These are phyloP conservation scores for Naganishia albida DNA, from an alignment of 1,284 basidiomycete species.

Conservation along the genomic window DNA sequence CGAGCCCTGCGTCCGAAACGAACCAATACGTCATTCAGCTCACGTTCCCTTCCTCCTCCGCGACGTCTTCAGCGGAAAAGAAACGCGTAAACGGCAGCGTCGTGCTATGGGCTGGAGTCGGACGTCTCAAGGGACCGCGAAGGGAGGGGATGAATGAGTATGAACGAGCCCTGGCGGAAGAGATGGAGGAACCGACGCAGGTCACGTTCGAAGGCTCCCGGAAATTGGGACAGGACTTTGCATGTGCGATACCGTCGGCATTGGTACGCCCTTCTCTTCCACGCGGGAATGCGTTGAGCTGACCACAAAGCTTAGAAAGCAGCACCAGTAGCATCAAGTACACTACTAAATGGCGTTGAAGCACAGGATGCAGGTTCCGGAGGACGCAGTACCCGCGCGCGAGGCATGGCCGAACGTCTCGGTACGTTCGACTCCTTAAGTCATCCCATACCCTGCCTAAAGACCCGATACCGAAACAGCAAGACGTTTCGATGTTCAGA, in stretches of 20 bases:
- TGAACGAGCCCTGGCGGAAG: slow-evolving; percentile 9
- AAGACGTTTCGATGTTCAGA: slow-evolving; percentile 11
- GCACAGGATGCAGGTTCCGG: not conserved
- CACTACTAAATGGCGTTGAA: slow-evolving; percentile 10
- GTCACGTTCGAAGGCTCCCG: slow-evolving; percentile 1
- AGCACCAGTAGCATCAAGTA: slow-evolving; percentile 7
- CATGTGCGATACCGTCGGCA: slow-evolving; percentile 15
- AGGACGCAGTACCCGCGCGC: not conserved
- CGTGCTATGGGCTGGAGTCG: slow-evolving; percentile 22
- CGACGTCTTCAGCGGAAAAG: not conserved
- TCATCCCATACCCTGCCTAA: not conserved
- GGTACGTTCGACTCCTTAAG: not conserved
- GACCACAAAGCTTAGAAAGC: not conserved
- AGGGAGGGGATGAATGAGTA: slow-evolving; percentile 4
- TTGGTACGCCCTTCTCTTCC: not conserved
- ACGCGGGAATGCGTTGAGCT: not conserved
- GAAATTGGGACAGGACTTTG: slow-evolving; percentile 11
- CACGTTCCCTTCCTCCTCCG: slow-evolving; percentile 10
- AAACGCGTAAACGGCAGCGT: slow-evolving; percentile 9
- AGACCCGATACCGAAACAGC: not conserved
- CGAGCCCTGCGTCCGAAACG: too few relatives aligned
- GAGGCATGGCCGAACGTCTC: slow-evolving; percentile 22
- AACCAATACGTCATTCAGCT: slow-evolving; percentile 22
- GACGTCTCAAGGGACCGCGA: slow-evolving; percentile 5
- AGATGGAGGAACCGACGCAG: not conserved